phyloP scores from a whole-genome alignment of 192 early-diverging fungal genomes.

The Backusella westeae region DNA sequence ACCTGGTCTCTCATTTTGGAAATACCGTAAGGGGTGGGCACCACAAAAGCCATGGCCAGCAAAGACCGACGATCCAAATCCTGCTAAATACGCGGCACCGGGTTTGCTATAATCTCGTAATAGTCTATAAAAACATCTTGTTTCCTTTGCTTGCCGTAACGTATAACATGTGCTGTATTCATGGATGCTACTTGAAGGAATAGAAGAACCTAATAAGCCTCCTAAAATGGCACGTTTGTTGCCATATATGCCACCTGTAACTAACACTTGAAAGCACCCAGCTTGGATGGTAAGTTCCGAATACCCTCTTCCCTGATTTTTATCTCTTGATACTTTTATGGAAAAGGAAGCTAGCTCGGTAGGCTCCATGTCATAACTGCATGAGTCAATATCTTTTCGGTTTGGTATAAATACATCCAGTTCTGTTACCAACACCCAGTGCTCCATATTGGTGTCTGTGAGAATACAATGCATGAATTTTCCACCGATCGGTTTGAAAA shows the following conservation, averaged over 20 bases:
- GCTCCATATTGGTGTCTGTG: background rate
- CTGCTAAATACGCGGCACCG: background rate
- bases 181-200: background rate
- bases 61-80: background rate
- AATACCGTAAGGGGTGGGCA: background rate
- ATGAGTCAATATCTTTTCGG: background rate
- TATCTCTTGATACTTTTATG: background rate
- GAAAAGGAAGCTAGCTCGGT: background rate
- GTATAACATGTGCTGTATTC: background rate
- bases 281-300: background rate
- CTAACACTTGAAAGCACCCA: background rate
- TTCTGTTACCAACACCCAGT: background rate
- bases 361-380: background rate
- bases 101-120: background rate
- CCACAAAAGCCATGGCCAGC: background rate
- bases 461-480: background rate
- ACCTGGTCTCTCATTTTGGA: background rate
- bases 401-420: background rate
- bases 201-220: background rate
- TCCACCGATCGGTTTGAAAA: background rate
- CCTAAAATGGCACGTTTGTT: background rate
- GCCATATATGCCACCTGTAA: background rate
- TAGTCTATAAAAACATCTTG: background rate
- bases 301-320: background rate
- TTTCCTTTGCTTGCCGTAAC: background rate